phyloP scores from a whole-genome alignment of 306 rosid genomes.

The Albizia julibrissin region DNA sequence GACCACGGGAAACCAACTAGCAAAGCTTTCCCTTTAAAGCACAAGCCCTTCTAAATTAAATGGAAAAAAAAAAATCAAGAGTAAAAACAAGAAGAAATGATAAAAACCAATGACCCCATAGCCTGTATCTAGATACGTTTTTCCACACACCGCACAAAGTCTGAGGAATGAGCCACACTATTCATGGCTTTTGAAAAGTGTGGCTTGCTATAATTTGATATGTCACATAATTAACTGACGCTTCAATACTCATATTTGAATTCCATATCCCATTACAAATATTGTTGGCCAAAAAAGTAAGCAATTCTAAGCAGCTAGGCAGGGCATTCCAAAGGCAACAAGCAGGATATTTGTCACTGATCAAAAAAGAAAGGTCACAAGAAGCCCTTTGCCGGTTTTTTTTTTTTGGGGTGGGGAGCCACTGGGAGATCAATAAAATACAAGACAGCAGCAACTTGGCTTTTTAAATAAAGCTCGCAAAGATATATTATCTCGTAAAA shows the following conservation, averaged over 20 bases:
- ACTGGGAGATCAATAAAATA: background rate
- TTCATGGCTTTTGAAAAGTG: too few species aligned
- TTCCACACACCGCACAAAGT: background rate
- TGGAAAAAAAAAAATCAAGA: background rate
- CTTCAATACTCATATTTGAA: background rate
- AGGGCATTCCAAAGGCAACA: background rate
- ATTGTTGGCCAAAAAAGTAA: background rate
- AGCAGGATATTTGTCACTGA: background rate
- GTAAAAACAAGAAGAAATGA: background rate
- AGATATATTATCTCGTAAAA: background rate
- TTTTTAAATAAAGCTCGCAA: background rate
- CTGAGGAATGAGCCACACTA: too few species aligned
- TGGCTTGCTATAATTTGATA: background rate
- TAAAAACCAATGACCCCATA: too few species aligned
- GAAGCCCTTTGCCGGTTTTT: too few species aligned
- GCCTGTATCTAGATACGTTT: background rate
- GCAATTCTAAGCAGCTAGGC: background rate
- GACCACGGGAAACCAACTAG: background rate
- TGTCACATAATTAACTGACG: background rate
- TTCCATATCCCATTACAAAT: background rate
- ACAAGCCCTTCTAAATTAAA: background rate
- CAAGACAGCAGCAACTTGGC: background rate
- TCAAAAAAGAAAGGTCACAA: background rate
- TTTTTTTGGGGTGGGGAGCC: too few species aligned
- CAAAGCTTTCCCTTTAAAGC: background rate